These are phyloP conservation scores for Suillus decipiens DNA, from an alignment of 768 basidiomycete species.

Conservation along the genomic window DNA sequence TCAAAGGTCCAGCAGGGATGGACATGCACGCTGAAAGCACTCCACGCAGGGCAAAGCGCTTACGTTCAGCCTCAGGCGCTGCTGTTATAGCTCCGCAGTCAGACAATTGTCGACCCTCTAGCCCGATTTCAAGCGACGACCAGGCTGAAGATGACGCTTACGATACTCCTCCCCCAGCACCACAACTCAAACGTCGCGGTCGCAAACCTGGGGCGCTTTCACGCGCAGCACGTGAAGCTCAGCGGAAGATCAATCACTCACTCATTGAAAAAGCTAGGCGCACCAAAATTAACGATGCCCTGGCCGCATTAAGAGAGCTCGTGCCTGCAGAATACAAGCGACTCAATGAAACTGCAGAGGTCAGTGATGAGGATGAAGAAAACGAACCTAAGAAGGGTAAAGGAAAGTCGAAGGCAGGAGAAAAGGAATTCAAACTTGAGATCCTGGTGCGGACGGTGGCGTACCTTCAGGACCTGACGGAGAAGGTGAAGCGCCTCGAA, in stretches of 20 bases:
- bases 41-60: slow-evolving; percentile 47
- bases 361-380: slow-evolving; percentile 36
- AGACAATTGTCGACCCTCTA: slow-evolving; percentile 4
- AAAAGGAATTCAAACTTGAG: slow-evolving; percentile 92
- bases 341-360: slow-evolving; percentile 30
- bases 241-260: slow-evolving; percentile 91
- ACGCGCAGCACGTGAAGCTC: slow-evolving; percentile 77
- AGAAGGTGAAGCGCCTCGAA: slow-evolving; percentile 51
- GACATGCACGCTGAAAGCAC: slow-evolving; percentile 41
- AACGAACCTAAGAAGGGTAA: slow-evolving; percentile 32
- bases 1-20: slow-evolving; percentile 16
- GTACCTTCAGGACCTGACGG: slow-evolving; percentile 72
- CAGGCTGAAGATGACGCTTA: slow-evolving; percentile 30
- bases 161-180: slow-evolving; percentile 19
- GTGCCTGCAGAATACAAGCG: slow-evolving; percentile 64
- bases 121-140: slow-evolving; percentile 22
- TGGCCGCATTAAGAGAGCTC: slow-evolving; percentile 73
- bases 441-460: slow-evolving; percentile 82
- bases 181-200: slow-evolving; percentile 61
- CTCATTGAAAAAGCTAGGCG: slow-evolving; percentile 92
- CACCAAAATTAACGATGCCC: slow-evolving; percentile 94
- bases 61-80: slow-evolving; percentile 26
- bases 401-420: slow-evolving; percentile 45
- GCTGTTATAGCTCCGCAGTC: slow-evolving; percentile 10
- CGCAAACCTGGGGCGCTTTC: slow-evolving; percentile 72